Conservation (phyloP, 116 monocot genomes). For the Papilionanthe hybrid region DNA sequence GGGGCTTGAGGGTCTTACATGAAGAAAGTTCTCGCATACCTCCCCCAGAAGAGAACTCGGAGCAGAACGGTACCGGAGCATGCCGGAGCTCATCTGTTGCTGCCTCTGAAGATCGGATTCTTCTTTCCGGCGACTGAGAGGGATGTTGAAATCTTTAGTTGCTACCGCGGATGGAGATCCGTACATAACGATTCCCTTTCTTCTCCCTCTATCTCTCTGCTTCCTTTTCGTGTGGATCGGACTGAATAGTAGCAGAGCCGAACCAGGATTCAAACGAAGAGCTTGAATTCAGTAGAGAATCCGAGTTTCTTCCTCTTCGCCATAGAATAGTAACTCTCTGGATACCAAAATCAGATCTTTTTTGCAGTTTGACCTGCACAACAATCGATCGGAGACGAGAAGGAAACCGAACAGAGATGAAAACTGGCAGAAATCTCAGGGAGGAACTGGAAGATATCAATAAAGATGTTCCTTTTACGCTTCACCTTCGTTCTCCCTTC, state of each 20-base stretch:
- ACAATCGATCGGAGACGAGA: neutral
- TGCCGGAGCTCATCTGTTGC: slow-evolving; percentile 46
- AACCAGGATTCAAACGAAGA: neutral
- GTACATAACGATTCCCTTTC: slow-evolving; percentile 39
- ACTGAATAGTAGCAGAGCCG: slow-evolving; percentile 1
- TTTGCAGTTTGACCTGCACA: neutral
- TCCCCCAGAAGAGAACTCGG: slow-evolving; percentile 70
- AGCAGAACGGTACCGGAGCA: slow-evolving; percentile 82
- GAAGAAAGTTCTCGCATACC: slow-evolving; percentile 55
- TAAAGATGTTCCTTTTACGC: slow-evolving; percentile 2
- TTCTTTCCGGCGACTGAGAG: slow-evolving; percentile 41
- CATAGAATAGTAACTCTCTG: slow-evolving; percentile 8
- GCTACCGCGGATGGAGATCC: slow-evolving; percentile 43
- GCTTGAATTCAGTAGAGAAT: slow-evolving; percentile 8
- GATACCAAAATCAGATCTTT: too few relatives aligned
- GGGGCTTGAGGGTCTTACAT: slow-evolving; percentile 45
- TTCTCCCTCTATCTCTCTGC: neutral
- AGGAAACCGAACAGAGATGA: slow-evolving; percentile 6
- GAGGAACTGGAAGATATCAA: neutral
- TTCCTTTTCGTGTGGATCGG: neutral
- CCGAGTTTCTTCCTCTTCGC: slow-evolving; percentile 24
- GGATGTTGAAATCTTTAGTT: slow-evolving; percentile 70
- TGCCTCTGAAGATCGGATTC: slow-evolving; percentile 37
- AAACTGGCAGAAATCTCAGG: neutral
- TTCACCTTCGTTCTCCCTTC: neutral